Conservation (phyloP, 2,329 filamentous ascomycete species). For the Colletotrichum sp. region DNA sequence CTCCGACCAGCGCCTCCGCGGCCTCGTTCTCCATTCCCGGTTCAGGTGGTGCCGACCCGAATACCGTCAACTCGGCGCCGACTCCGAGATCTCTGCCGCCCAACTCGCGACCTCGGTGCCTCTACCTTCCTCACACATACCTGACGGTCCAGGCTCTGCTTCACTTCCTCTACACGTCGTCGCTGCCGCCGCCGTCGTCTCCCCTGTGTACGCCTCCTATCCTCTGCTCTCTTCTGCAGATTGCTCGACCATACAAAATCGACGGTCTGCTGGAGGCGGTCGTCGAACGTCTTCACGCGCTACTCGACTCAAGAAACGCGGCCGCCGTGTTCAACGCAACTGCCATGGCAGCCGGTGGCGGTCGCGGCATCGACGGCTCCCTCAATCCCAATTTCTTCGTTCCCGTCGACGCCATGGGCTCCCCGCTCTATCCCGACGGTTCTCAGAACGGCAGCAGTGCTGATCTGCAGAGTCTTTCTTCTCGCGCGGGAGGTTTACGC, state of each 20-base stretch:
- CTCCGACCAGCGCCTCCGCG: constrained; percentile 46
- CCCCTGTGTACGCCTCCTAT: constrained; percentile 92
- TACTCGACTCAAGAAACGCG: constrained; percentile 91
- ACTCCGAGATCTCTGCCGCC: constrained; percentile 64
- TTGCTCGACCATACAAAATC: constrained; percentile 90
- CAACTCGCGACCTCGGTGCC: constrained; percentile 76
- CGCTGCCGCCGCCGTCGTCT: constrained; percentile 77
- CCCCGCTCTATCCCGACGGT: constrained; percentile 24
- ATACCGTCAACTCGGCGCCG: constrained; percentile 59
- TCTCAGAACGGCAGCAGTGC: constrained; percentile 27
- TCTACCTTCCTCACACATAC: constrained; percentile 93
- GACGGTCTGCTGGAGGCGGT: constrained; percentile 93
- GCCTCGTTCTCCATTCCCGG: constrained; percentile 4
- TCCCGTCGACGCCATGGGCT: constrained; percentile 47
- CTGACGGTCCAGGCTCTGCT: constrained; percentile 89
- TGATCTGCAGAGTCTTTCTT: constrained; percentile 33
- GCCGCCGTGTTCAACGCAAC: constrained; percentile 98
- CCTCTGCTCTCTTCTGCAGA: constrained; percentile 90
- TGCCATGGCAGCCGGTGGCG: constrained; percentile 95
- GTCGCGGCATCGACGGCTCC: constrained; percentile 76
- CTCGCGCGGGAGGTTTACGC: constrained; percentile 44
- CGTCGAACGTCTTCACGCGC: constrained; percentile 86
- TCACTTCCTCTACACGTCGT: constrained; percentile 92
- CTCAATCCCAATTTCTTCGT: constrained; percentile 69
- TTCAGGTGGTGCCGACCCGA: constrained; percentile 43